Evolutionary conservation across 495 filamentous ascomycete genomes (phyloP), one percentile per base, ranked within the genome.

Genomic region (Xylaria bambusicola): DNA sequence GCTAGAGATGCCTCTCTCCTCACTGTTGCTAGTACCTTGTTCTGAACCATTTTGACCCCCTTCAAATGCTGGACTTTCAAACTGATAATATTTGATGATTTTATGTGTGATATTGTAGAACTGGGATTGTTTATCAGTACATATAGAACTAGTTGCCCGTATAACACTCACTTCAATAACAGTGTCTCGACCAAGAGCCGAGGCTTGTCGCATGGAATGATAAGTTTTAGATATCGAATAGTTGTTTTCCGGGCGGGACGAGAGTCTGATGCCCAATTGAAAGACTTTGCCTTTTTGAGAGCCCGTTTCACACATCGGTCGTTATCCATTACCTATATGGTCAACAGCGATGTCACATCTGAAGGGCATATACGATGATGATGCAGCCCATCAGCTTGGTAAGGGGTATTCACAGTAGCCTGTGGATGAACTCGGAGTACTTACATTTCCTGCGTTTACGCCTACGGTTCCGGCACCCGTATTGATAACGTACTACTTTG

Each of bases 91-190:
- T 18, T 27, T 33, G 47, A 50, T 50, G 17, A 50, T 35, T 27
- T 50, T 27, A 9, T 50, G 27, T 13, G 47, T 50, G 17, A 50
- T 50, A 18, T 50, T 27, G 26, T 21, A 49, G 27, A 49, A 49
- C 46, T 49, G 31, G 13, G 7, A 0, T 49, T 27, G 3, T 6
- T 8, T 31, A n/a, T 31, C 4, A 31, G n/a, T 49, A 33, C 31
- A 31, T 18, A 17, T 7, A n/a, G 20, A 31, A 31, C 26, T 24
- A 33, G 26, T 18, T 18, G n/a, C 46, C 27, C 29, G 20, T 33
- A 17, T 2, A 2, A 20, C 10, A 31, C 46, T 33, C 18, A 49
- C 46, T 49, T 49, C 46, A 31, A 49, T 31, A 8, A n/a, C 31
- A 49, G 46, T 13, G n/a, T 49, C 27, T 24, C 27, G 46, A 6